These are phyloP conservation scores for Pezicula rhizophila DNA, from an alignment of 2,329 filamentous ascomycete species.

Conservation along the genomic window DNA sequence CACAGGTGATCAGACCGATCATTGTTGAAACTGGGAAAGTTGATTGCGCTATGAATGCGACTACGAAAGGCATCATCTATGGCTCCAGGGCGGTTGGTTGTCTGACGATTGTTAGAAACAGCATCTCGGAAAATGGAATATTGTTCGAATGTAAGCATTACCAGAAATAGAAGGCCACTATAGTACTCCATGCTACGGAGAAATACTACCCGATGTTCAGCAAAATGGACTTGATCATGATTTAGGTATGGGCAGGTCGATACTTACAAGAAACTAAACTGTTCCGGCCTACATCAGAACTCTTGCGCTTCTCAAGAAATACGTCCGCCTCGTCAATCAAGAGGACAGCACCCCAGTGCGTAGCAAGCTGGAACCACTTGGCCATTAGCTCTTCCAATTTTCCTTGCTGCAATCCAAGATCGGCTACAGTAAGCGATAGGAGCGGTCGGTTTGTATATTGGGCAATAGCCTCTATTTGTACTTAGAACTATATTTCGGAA, in stretches of 20 bases:
- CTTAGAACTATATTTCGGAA: no score
- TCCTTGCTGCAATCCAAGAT: slow-evolving; percentile 38
- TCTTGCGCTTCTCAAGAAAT: slow-evolving; percentile 31
- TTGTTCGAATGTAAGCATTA: not conserved
- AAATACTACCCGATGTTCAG: slow-evolving; percentile 16
- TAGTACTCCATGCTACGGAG: slow-evolving; percentile 35
- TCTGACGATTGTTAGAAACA: slow-evolving; percentile 8
- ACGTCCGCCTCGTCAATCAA: slow-evolving; percentile 47
- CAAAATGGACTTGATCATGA: not conserved
- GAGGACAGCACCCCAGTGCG: slow-evolving; percentile 42
- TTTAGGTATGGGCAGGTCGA: no score
- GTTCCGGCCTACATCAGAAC: slow-evolving; percentile 25
- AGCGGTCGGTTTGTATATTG: slow-evolving; percentile 13
- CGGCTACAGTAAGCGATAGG: slow-evolving; percentile 33
- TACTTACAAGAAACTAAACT: slow-evolving; percentile 21
- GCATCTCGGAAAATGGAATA: not conserved
- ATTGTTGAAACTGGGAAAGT: slow-evolving; percentile 19
- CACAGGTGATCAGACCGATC: slow-evolving; percentile 18
- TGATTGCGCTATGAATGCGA: slow-evolving; percentile 27
- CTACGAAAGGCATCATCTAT: slow-evolving; percentile 32
- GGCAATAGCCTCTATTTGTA: slow-evolving; percentile 6
- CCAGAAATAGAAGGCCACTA: slow-evolving; percentile 33
- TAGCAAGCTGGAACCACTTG: slow-evolving; percentile 40
- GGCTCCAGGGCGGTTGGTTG: slow-evolving; percentile 30
- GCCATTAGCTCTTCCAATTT: slow-evolving; percentile 38